Conservation (phyloP, 768 basidiomycete species). For the Mycena filopes region DNA sequence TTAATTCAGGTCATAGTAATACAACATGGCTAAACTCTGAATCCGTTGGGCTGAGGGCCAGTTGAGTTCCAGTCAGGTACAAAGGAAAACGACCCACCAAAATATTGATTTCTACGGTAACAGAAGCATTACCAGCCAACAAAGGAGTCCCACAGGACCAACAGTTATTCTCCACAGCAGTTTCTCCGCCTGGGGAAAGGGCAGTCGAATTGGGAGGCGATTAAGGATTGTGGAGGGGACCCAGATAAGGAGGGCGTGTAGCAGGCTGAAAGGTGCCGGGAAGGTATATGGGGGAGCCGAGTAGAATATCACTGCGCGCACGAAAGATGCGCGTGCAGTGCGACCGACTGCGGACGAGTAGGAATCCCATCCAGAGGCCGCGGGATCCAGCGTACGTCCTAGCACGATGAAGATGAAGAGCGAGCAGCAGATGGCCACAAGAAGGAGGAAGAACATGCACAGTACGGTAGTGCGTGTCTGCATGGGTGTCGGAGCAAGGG, state of each 20-base stretch:
- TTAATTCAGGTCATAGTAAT: no score
- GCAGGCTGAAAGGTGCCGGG: constrained; percentile 63
- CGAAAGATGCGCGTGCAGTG: constrained; percentile 54
- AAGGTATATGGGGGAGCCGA: constrained; percentile 52
- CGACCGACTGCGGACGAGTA: constrained; percentile 57
- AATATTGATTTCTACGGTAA: constrained; percentile 3
- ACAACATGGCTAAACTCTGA: no score
- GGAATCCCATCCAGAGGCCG: constrained; percentile 55
- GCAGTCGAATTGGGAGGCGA: constrained; percentile 34
- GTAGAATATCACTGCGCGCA: constrained; percentile 49
- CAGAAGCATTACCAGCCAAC: background rate
- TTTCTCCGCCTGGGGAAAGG: constrained; percentile 38
- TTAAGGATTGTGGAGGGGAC: constrained; percentile 33
- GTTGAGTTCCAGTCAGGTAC: background rate
- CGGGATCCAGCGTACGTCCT: constrained; percentile 17
- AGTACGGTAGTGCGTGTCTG: constrained; percentile 59
- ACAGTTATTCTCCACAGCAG: constrained; percentile 55
- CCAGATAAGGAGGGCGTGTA: constrained; percentile 42
- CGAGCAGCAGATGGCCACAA: constrained; percentile 48
- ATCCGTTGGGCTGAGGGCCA: no score
- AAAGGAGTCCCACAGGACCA: constrained; percentile 50
- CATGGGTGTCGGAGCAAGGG: constrained; percentile 52
- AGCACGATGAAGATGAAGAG: constrained; percentile 46
- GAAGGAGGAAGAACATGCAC: constrained; percentile 44
- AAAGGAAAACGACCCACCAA: background rate